Evolutionary conservation across 2,329 filamentous ascomycete genomes (phyloP).

Genomic region (Cercospora zeae-maydis): DNA sequence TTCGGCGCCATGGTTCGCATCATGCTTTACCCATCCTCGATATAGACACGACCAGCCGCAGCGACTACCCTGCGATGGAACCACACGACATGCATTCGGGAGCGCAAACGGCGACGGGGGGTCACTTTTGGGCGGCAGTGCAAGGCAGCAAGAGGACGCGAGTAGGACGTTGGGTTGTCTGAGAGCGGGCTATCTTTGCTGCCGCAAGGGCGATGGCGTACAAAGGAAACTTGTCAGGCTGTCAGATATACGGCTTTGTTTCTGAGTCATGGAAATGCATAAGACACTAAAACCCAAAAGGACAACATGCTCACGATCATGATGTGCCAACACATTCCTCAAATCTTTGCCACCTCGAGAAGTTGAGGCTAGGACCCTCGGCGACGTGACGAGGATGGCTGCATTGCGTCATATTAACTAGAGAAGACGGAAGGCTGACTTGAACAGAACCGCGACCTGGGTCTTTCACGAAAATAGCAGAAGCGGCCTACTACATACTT

Average conservation of each 20-base stretch:
- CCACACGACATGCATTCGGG: conserved; percentile 10
- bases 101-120: conserved; percentile 7
- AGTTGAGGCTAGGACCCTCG: background rate
- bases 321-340: background rate
- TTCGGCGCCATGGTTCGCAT: conserved; percentile 64
- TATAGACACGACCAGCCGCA: conserved; percentile 30
- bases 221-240: conserved; percentile 9
- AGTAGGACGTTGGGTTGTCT: conserved; percentile 7
- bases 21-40: conserved; percentile 43
- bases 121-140: conserved; percentile 8
- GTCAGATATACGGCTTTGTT: conserved; percentile 8
- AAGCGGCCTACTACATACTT: too few species aligned
- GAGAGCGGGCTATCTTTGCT: conserved; percentile 6
- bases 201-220: conserved; percentile 10
- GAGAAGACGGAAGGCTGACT: background rate
- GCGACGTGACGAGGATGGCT: background rate
- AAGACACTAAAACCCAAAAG: conserved; percentile 11
- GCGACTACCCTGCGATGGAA: conserved; percentile 12
- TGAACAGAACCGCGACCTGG: background rate
- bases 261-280: conserved; percentile 17
- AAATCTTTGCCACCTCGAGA: background rate
- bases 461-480: background rate
- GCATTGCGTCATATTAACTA: background rate
- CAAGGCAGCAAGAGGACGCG: conserved; percentile 6
- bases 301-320: conserved; percentile 6